Conservation (phyloP, 306 rosid genomes). For the Phaseolus lunatus region DNA sequence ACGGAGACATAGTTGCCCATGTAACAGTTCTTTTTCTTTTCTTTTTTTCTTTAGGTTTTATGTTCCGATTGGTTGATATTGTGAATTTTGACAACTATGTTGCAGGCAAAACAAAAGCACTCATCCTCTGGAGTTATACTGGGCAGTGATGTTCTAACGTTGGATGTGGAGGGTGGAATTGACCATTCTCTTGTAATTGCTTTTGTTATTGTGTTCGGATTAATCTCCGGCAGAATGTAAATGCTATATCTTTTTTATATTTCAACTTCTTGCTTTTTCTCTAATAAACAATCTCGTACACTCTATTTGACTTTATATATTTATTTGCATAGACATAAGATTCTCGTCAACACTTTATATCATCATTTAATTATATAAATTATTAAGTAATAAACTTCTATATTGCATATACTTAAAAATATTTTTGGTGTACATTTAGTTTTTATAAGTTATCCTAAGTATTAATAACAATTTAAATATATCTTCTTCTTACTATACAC, state of each 20-base stretch:
- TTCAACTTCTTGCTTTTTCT: too few species aligned
- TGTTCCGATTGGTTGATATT: not conserved
- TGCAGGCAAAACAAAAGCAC: conserved; percentile 66
- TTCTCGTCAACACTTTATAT: too few species aligned
- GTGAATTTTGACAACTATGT: not conserved
- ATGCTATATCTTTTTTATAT: not conserved
- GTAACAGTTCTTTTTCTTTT: conserved; percentile 41
- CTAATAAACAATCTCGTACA: too few species aligned
- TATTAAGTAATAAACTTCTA: too few species aligned
- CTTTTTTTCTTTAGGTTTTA: rapidly evolving
- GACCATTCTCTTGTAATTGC: conserved; percentile 67
- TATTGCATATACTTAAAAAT: too few species aligned
- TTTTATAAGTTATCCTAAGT: too few species aligned
- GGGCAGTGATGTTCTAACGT: conserved; percentile 65
- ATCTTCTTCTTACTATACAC: too few species aligned
- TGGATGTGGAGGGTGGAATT: conserved; percentile 53
- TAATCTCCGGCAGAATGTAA: conserved; percentile 60
- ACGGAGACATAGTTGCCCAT: conserved; percentile 66
- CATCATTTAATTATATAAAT: too few species aligned
- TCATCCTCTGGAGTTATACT: conserved; percentile 55
- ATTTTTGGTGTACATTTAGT: too few species aligned
- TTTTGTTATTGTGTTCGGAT: conserved; percentile 57
- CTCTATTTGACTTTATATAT: too few species aligned
- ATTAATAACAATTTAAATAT: too few species aligned
- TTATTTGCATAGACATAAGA: too few species aligned